Base-by-base conservation (phyloP, 2,329 filamentous ascomycete species). In the Colletotrichum sidae region DNA sequence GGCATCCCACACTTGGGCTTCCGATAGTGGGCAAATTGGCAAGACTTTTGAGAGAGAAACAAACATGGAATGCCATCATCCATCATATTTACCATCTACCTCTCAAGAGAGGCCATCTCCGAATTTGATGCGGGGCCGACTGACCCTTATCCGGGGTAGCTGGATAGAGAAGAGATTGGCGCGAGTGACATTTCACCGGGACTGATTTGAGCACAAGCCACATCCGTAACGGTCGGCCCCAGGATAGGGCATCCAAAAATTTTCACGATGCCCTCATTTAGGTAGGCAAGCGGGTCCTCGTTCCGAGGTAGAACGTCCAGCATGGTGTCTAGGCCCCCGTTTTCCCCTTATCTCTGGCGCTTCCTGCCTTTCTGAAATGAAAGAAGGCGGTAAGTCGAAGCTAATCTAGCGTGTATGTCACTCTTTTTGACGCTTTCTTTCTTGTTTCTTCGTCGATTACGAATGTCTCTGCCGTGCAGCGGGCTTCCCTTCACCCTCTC, bases 261-360 rank as follows among this genome's bases (percentile, higher is more conserved):
- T 65, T 65, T 65, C 63, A 65, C 53, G 63, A 65, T 65, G 35
- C 63, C 63, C 63, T 65, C 63, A 62, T 65, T 62, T 53, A 47
- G 58, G 41, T 53, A 47, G 58, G 41, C 56, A 56, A 49, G 63
- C 49, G 58, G 63, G 42, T 39, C 62, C 4, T 15, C 13, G 42
- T 13, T 15, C 13, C 42, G 13, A 44, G 13, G 15, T 15, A 13
- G 3, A 13, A 15, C 33, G 8, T n/a, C 25, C 4, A 25, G 4
- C 3, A 25, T 25, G 25, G 41, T 62, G 62, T 45, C 49, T 53
- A 35, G 25, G 34, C 15, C 33, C 25, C 25, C 25, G 4, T 4
- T 2, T 4, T 25, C 25, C 25, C 25, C 52, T 50, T 45, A 65
- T 55, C 44, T 56, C n/a, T n/a, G 10, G 13, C 47, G 33, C 56